Base-by-base conservation (phyloP, 495 filamentous ascomycete species). In the Podospora conica region DNA sequence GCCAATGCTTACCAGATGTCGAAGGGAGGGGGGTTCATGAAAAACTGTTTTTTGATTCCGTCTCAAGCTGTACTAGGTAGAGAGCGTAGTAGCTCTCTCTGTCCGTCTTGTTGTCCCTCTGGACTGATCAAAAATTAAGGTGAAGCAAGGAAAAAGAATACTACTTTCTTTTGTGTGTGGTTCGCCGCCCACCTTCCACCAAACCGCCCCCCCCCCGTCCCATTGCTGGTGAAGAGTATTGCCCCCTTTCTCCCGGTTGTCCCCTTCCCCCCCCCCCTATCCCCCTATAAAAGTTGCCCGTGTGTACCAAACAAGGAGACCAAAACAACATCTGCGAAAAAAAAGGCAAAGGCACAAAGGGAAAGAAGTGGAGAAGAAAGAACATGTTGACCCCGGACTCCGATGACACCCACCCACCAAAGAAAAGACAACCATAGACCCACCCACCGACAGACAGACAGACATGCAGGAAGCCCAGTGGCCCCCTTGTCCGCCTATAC, bases 141-240 rank as follows among this genome's bases (percentile, higher is more conserved):
- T 10, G n/a, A 29, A 31, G 27, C 25, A 59, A 53, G 27, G 20
- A 20, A 60, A 59, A 28, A 21, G 55, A 59, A 56, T 10, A 56
- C 54, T 21, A 12, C 21, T 56, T 29, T 27, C 27, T 25, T 59
- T 3, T 20, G 40, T 48, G 40, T 20, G 40, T 48, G 40, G 40
- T 48, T 48, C 40, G 40, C 40, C 40, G 40, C 18, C 40, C 40
- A 27, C 55, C 25, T 20, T 24, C 33, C 21, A 33, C 24, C 15
- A 61, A 24, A 61, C 40, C 40, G 48, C 20, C 48, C 22, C 11
- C 20, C 58, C 28, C 58, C 27, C 1, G 2, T 53, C 21, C 33
- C 60, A 40, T 61, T 61, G 60, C 60, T 61, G 60, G 60, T 61
- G 40, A 48, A 33, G 53, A 53, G 60, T 24, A 61, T 61, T 61